Evolutionary conservation across 2,329 filamentous ascomycete species (phyloP).

Genomic region (Lomentospora prolificans): DNA sequence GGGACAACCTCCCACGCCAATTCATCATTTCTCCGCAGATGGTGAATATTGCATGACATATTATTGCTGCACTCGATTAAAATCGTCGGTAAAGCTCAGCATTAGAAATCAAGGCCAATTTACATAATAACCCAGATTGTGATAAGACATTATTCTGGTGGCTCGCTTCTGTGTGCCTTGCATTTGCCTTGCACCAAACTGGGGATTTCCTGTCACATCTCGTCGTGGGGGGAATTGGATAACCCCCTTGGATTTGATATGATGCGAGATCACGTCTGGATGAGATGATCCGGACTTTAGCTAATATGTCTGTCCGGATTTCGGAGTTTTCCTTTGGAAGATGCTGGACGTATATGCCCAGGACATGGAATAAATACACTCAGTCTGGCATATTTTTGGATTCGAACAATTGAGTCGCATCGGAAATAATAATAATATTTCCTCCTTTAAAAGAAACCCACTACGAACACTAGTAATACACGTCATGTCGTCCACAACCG

Average conservation of each 20-base stretch:
- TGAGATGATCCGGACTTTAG: not conserved
- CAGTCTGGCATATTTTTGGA: too few relatives aligned
- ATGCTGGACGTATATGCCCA: too few relatives aligned
- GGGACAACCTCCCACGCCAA: not conserved
- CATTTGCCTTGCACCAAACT: too few relatives aligned
- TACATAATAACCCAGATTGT: not conserved
- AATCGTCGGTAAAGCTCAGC: not conserved
- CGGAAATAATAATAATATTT: too few relatives aligned
- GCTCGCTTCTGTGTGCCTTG: too few relatives aligned
- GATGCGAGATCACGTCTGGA: not conserved
- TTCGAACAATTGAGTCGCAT: too few relatives aligned
- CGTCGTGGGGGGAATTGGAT: not conserved
- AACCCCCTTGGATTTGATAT: not conserved
- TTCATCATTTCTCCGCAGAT: constrained; percentile 2
- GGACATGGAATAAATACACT: too few relatives aligned
- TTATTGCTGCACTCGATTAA: not conserved
- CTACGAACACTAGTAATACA: not conserved
- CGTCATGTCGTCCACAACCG: not conserved
- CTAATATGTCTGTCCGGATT: not conserved
- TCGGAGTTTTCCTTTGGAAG: too few relatives aligned
- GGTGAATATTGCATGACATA: not conserved
- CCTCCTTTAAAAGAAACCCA: too few relatives aligned
- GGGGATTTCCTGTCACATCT: not conserved
- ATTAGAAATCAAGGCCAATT: not conserved
- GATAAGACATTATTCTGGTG: not conserved